phyloP scores from a whole-genome alignment of 139 green algal species.

The Picochlorum costavermella region DNA sequence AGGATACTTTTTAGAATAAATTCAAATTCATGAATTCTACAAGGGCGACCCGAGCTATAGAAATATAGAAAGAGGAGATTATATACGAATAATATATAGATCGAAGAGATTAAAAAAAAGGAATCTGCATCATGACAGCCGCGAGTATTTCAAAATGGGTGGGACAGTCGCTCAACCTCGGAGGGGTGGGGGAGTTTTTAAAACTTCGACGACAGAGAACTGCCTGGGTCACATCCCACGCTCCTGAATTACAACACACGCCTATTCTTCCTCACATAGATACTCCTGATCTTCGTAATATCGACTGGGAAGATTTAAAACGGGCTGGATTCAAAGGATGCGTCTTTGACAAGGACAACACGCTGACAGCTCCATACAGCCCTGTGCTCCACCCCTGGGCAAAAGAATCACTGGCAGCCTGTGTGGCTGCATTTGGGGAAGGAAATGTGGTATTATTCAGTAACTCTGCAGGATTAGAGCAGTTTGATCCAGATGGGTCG shows the following conservation, averaged over 20 bases:
- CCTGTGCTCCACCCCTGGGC: constrained; percentile 34
- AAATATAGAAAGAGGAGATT: too few relatives aligned
- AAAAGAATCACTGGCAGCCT: constrained; percentile 35
- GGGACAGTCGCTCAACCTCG: background rate
- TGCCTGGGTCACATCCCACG: constrained; percentile 29
- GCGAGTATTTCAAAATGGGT: background rate
- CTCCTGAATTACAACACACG: constrained; percentile 22
- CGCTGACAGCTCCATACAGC: constrained; percentile 72
- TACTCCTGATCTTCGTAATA: constrained; percentile 47
- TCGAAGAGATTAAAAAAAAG: too few relatives aligned
- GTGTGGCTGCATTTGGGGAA: constrained; percentile 45
- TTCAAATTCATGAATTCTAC: too few relatives aligned
- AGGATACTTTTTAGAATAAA: too few relatives aligned
- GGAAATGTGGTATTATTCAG: constrained; percentile 66
- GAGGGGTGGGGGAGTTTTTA: constrained; percentile 1
- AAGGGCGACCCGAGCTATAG: too few relatives aligned
- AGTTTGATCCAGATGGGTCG: constrained; percentile 80
- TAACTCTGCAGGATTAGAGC: constrained; percentile 84
- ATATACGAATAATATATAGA: too few relatives aligned
- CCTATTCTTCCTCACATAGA: constrained; percentile 65
- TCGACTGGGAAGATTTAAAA: constrained; percentile 63
- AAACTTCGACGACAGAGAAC: background rate
- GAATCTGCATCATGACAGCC: too few relatives aligned
- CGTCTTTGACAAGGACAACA: constrained; percentile 98
- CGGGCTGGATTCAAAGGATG: constrained; percentile 65